Evolutionary conservation across 1,284 basidiomycete species (phyloP).

Genomic region (Malassezia brasiliensis): DNA sequence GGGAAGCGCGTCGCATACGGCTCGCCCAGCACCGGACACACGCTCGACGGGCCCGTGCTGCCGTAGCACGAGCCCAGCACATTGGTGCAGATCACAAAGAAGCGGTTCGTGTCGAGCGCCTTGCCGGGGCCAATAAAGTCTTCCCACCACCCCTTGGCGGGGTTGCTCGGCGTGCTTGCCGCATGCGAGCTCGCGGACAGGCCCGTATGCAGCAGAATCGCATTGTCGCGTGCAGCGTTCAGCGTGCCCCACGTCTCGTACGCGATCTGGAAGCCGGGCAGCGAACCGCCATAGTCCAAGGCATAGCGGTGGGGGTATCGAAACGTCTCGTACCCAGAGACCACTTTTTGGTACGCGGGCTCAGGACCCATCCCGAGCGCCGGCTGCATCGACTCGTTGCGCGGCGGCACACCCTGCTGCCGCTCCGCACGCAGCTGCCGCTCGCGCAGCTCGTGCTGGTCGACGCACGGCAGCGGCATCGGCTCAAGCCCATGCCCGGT

Average conservation of each 20-base stretch:
- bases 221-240: conserved; percentile 69
- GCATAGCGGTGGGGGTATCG: conserved; percentile 55
- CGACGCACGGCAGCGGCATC: conserved; percentile 39
- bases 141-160: conserved; percentile 92
- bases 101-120: conserved; percentile 81
- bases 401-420: neutral
- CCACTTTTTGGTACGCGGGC: conserved; percentile 50
- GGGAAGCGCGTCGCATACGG: conserved; percentile 82
- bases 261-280: conserved; percentile 71
- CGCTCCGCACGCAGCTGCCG: conserved; percentile 21
- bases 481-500: neutral
- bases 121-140: conserved; percentile 86
- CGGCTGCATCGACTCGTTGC: neutral
- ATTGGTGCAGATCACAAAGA: conserved; percentile 92
- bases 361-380: conserved; percentile 44
- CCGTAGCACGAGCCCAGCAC: conserved; percentile 96
- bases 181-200: conserved; percentile 92
- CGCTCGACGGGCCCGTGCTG: conserved; percentile 80
- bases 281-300: conserved; percentile 62
- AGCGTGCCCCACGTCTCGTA: conserved; percentile 97
- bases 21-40: conserved; percentile 57
- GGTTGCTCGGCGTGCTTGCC: conserved; percentile 68
- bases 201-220: conserved; percentile 91
- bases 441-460: conserved; percentile 40
- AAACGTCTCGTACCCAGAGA: conserved; percentile 49